phyloP scores from a whole-genome alignment of 345 rosid species.

The Syzygium oleosum region DNA sequence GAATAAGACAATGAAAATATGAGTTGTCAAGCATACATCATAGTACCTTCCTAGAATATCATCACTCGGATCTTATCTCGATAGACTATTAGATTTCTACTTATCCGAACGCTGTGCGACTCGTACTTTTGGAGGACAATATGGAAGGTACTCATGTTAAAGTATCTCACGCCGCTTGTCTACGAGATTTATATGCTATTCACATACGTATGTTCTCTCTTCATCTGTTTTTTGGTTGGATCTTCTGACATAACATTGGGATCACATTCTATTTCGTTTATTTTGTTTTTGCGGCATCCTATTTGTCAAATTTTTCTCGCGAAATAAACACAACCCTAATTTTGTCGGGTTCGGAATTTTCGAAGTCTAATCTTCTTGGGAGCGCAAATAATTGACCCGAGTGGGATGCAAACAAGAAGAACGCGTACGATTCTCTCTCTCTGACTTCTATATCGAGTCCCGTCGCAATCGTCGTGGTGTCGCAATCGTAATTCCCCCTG shows the following conservation, averaged over 20 bases:
- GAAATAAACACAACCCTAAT: too few species aligned
- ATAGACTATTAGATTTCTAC: not conserved
- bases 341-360: too few species aligned
- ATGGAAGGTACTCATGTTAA: not conserved
- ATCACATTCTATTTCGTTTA: too few species aligned
- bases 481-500: not conserved
- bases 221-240: too few species aligned
- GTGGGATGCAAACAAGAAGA: too few species aligned
- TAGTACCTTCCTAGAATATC: not conserved
- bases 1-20: not conserved
- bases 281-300: too few species aligned
- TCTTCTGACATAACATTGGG: too few species aligned
- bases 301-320: not conserved
- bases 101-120: accelerated
- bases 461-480: not conserved
- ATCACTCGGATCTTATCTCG: not conserved
- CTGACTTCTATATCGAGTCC: too few species aligned
- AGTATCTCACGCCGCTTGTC: accelerated
- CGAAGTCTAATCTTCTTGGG: too few species aligned
- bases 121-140: not conserved
- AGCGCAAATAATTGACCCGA: too few species aligned
- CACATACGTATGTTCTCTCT: not conserved
- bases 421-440: too few species aligned
- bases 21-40: too few species aligned
- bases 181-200: not conserved